Evolutionary conservation across 2,329 filamentous ascomycete genomes (phyloP).

Genomic region (Didymella arachidicola): DNA sequence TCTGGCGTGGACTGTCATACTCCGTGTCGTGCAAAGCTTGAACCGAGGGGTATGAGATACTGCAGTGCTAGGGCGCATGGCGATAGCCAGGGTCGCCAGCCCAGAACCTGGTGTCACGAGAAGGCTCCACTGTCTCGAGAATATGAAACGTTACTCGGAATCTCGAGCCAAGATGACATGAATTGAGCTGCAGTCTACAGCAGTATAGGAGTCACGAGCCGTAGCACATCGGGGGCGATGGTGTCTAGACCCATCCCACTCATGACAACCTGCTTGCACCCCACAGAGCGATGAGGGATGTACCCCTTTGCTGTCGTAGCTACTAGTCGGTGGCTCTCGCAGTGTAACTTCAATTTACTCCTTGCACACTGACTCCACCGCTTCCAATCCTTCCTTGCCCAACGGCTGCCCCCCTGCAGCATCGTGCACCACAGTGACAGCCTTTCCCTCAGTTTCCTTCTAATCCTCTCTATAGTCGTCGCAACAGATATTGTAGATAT

Average conservation of each 20-base stretch:
- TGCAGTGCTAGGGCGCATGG: not conserved
- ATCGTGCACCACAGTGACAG: not conserved
- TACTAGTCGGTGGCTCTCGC: not conserved
- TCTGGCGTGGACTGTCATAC: not conserved
- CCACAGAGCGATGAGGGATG: not conserved
- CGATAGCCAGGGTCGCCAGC: not conserved
- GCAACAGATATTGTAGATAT: not conserved
- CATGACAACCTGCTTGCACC: not conserved
- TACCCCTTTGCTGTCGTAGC: too few species aligned
- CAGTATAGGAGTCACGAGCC: not conserved
- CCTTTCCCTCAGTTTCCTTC: not conserved
- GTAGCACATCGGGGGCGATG: not conserved
- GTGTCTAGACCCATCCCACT: not conserved
- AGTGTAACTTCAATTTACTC: not conserved
- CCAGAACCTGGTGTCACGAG: not conserved
- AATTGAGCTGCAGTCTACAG: not conserved
- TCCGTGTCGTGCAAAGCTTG: not conserved
- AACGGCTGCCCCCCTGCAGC: not conserved
- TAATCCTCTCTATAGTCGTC: not conserved
- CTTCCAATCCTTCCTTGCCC: not conserved
- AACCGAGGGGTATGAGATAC: not conserved
- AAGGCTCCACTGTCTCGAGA: not conserved
- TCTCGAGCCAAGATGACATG: not conserved
- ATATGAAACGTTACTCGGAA: not conserved
- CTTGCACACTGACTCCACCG: not conserved